Evolutionary conservation across 805 yeast species (phyloP), one percentile per base, ranked within the genome.

Genomic region (Jamesozyma rosinii): DNA sequence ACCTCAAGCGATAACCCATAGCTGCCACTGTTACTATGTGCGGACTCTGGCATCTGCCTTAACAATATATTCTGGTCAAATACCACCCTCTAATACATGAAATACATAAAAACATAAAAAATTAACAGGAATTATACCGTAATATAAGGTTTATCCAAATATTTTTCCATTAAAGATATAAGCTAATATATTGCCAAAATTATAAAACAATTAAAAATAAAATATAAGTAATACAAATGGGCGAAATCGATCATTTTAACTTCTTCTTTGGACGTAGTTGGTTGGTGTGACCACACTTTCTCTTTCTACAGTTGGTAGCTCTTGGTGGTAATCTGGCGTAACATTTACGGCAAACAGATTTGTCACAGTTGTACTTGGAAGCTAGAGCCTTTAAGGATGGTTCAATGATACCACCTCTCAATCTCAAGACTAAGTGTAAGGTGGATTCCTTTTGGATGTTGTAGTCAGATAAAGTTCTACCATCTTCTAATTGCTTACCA

Each of bases 291-390:
- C 98, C 98, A 78, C 98, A 92, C 83, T 92, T 92, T 87, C 97
- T 88, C 97, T 92, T 92, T 81, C 98, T 88, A 83, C 98, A 92
- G 96, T 92, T 92, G 76, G 97, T 92, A 66, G 98, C 98, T 85
- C 97, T 94, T 76, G 98, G 96, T 70, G 98, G 98, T 70, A 92
- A 89, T 82, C 98, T 92, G 66, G 98, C 97, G 83, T 92, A 92
- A 81, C 98, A 92, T 74, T 89, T 86, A 77, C 98, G 94, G 83
- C 98, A 92, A 72, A 92, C 90, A 59, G 95, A 72, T 78, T 92
- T 92, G 60, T 92, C 98, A 81, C 97, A 92, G 95, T 92, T 92
- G 90, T 84, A 92, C 79, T 92, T 92, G 70, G 97, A 86, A 74
- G 98, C 98, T 68, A 92, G 81, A 65, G 90, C 96, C 79, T 90